These are phyloP conservation scores for Helenozyma rhizophorensis DNA, from an alignment of 805 yeast genomes.

Conservation along the genomic window DNA sequence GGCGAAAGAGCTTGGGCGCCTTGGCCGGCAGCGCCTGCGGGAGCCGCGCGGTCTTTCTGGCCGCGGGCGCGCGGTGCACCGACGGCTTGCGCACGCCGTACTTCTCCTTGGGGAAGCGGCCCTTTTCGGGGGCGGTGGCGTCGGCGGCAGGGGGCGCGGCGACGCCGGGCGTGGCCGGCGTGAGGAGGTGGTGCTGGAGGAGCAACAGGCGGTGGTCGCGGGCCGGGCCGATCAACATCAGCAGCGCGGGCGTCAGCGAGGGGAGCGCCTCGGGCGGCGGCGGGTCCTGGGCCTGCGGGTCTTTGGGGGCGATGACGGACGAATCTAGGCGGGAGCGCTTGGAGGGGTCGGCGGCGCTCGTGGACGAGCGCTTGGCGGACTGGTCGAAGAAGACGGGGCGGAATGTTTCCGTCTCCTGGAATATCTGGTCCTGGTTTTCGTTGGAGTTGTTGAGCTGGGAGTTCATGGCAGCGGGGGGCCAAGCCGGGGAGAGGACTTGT, in stretches of 20 bases:
- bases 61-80: constrained; percentile 2
- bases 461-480: constrained; percentile 15
- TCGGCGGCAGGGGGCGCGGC: too few species aligned
- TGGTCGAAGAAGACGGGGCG: constrained; percentile 31
- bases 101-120: too few species aligned
- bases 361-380: constrained; percentile 13
- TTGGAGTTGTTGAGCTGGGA: constrained; percentile 28
- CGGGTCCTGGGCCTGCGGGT: constrained; percentile 6
- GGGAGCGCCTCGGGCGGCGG: constrained; percentile 6
- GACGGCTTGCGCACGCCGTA: too few species aligned
- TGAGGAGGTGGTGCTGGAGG: constrained; percentile 20
- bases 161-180: too few species aligned
- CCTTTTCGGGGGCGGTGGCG: too few species aligned
- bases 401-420: constrained; percentile 26
- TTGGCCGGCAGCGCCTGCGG: constrained; percentile 12
- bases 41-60: constrained; percentile 10
- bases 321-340: constrained; percentile 15
- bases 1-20: constrained; percentile 32
- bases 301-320: constrained; percentile 11
- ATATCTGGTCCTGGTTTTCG: constrained; percentile 30
- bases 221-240: constrained; percentile 6
- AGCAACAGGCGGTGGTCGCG: constrained; percentile 15
- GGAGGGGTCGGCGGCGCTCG: constrained; percentile 11
- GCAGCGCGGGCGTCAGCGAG: constrained; percentile 7
- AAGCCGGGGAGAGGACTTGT: too few species aligned